A percentile compares a stretch with the other conserved stretches of the same genome.
Conservation (phyloP, 257 asterid species). For the Ilex aquifolium region DNA sequence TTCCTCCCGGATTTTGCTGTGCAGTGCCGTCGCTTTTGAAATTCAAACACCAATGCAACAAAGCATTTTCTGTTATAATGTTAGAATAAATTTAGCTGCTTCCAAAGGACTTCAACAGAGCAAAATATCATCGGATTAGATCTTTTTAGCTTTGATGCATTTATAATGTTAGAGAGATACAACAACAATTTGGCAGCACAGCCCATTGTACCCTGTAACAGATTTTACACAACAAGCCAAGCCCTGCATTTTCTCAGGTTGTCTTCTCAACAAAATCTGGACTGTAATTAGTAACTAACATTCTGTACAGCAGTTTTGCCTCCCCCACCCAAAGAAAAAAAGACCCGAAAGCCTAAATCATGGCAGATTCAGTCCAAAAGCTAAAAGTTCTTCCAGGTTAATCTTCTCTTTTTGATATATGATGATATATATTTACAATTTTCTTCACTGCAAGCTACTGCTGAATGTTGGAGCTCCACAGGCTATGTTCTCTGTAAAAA, state of each 20-base stretch:
- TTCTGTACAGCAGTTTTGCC: slow-evolving; percentile 11
- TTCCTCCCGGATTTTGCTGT: no score
- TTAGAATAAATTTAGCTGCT: no score
- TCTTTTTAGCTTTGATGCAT: no score
- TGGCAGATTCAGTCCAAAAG: slow-evolving; percentile 2
- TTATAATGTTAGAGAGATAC: no score
- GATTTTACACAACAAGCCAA: background rate
- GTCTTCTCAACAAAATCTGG: slow-evolving; percentile 1
- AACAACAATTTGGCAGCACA: no score
- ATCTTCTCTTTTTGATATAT: background rate
- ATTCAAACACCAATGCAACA: no score
- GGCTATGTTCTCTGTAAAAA: slow-evolving; percentile 16
- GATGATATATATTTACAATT: slow-evolving; percentile 11
- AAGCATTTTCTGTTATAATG: no score
- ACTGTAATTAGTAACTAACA: background rate
- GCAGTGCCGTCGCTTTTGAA: no score
- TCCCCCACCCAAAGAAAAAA: background rate
- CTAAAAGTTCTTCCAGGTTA: slow-evolving; percentile 6
- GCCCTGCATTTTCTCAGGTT: slow-evolving; percentile 7
- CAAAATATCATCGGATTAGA: no score
- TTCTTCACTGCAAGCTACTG: slow-evolving; percentile 3
- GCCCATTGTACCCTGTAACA: no score
- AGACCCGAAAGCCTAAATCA: slow-evolving; percentile 5
- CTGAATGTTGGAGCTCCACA: slow-evolving; percentile 8
- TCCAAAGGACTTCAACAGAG: no score